Percentiles rank a stretch among this genome's conserved stretches.
Conservation (phyloP, 2,329 filamentous ascomycete species). For the Colletotrichum karsti region DNA sequence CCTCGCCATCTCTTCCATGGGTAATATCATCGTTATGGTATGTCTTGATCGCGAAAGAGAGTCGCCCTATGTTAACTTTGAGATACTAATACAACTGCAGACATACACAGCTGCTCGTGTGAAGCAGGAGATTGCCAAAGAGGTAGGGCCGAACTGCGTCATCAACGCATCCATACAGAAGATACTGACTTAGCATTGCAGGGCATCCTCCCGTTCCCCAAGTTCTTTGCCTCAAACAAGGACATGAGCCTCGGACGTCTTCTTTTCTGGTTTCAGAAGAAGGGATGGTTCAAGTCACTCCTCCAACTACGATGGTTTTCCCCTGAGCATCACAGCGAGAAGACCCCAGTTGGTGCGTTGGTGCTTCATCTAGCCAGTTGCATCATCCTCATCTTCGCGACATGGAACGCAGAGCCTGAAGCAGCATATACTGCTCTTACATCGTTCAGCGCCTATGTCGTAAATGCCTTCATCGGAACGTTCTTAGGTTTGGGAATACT, state of each 20-base stretch:
- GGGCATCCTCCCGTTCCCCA: constrained; percentile 59
- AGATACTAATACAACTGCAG: neutral
- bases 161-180: no score
- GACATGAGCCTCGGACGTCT: constrained; percentile 44
- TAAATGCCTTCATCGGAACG: constrained; percentile 44
- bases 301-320: constrained; percentile 39
- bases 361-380: constrained; percentile 43
- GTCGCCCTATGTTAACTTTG: no score
- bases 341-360: constrained; percentile 45
- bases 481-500: constrained; percentile 45
- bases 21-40: constrained; percentile 62
- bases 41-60: neutral
- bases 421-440: constrained; percentile 42
- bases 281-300: constrained; percentile 38
- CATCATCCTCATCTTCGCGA: constrained; percentile 44
- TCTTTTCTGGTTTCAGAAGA: constrained; percentile 38
- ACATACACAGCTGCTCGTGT: constrained; percentile 64
- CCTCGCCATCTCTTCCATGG: constrained; percentile 61
- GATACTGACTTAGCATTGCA: neutral
- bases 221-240: constrained; percentile 53
- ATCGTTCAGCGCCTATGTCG: constrained; percentile 40
- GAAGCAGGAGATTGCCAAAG: constrained; percentile 69
- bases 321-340: constrained; percentile 44
- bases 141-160: constrained; percentile 32
- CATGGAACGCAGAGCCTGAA: constrained; percentile 34